Evolutionary conservation across 768 basidiomycete species (phyloP).

Genomic region (Phanerochaete carnosa): DNA sequence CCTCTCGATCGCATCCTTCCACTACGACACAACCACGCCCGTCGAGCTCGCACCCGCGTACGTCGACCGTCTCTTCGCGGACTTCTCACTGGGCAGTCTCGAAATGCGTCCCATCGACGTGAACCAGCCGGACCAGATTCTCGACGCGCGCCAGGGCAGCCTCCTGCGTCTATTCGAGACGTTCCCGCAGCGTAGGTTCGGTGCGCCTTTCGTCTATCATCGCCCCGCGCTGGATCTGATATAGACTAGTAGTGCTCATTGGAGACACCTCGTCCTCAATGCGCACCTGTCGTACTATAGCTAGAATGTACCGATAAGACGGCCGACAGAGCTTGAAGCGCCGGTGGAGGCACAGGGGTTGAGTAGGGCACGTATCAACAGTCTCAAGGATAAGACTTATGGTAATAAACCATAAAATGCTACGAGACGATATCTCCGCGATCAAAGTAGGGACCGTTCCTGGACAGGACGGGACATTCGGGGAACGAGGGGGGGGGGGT

Average conservation of each 20-base stretch:
- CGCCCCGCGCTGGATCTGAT: too few relatives aligned
- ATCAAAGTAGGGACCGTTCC: not conserved
- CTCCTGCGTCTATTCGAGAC: conserved; percentile 29
- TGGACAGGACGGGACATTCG: not conserved
- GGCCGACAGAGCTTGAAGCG: conserved; percentile 3
- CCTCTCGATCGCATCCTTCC: conserved; percentile 27
- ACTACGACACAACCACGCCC: conserved; percentile 34
- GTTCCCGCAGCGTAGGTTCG: conserved; percentile 30
- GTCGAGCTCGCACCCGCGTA: conserved; percentile 31
- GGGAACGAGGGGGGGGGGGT: not conserved
- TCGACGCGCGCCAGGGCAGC: conserved; percentile 26
- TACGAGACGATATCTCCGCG: not conserved
- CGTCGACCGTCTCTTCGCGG: conserved; percentile 28
- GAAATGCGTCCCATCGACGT: conserved; percentile 32
- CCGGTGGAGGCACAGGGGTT: conserved; percentile 2
- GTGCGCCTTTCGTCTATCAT: not conserved
- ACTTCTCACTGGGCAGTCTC: conserved; percentile 30
- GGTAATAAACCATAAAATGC: not conserved
- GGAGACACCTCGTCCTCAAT: not conserved
- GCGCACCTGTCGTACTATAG: conserved; percentile 8
- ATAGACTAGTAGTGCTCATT: too few relatives aligned
- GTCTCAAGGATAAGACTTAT: not conserved
- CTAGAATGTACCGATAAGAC: conserved; percentile 5
- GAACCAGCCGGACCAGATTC: conserved; percentile 25
- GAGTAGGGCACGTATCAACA: not conserved